Percentiles rank a stretch among this genome's conserved stretches.
Evolutionary conservation across 1,284 basidiomycete species (phyloP).

Genomic region (Waitea zeae): DNA sequence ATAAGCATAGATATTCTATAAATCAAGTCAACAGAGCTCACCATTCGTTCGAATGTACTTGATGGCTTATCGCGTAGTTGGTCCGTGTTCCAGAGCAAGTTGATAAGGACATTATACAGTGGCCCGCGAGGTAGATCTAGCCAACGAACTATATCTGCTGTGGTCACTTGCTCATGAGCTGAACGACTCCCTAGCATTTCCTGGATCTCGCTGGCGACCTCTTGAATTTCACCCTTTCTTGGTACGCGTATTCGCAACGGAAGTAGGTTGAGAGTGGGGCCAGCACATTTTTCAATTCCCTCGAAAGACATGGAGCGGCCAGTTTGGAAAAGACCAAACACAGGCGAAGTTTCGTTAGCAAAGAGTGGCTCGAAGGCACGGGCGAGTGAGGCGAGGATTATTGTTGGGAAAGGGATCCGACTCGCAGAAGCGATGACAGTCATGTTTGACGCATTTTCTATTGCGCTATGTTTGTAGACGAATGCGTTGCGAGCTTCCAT

Average conservation of each 20-base stretch:
- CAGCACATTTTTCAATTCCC: not conserved
- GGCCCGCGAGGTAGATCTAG: not conserved
- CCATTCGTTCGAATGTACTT: not conserved
- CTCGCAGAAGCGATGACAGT: too few relatives aligned
- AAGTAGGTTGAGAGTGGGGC: not conserved
- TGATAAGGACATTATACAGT: not conserved
- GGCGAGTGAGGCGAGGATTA: too few relatives aligned
- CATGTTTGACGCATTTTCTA: too few relatives aligned
- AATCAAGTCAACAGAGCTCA: not conserved
- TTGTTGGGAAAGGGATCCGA: too few relatives aligned
- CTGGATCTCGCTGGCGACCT: not conserved
- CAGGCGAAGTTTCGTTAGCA: too few relatives aligned
- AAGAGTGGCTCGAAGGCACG: too few relatives aligned
- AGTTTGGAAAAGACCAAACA: not conserved
- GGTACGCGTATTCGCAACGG: not conserved
- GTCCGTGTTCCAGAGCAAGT: not conserved
- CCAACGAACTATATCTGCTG: not conserved
- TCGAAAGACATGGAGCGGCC: not conserved
- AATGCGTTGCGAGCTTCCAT: too few relatives aligned
- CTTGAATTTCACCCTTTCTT: not conserved
- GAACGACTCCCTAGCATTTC: not conserved
- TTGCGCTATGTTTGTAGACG: too few relatives aligned
- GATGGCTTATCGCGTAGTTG: not conserved
- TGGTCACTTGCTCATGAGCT: not conserved
- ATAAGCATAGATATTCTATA: not conserved